Base-by-base conservation (phyloP, 1,139 yeast genomes). In the Lodderomyces pseudojiufengensis region DNA sequence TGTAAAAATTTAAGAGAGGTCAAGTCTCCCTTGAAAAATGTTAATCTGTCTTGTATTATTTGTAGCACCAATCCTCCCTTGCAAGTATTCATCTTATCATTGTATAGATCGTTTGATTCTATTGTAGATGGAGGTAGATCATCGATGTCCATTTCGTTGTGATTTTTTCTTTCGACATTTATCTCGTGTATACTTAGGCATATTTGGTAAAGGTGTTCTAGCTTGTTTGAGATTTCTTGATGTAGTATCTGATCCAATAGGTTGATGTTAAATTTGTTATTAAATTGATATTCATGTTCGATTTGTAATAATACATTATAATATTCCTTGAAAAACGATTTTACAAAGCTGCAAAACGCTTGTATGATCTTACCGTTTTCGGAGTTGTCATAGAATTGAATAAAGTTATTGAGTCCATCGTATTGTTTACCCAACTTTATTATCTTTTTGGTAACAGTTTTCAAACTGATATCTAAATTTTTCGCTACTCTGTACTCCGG, bases 401-500 rank as follows among this genome's bases (percentile, higher is more conserved):
- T 63, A 57, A 81, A 87, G 25, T 71, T 67, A 22, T 51, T 56
- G 41, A 84, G 64, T 3, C 77, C 76, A 27, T 73, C 63, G 50
- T 76, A 84, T 54, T 73, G 71, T 47, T 79, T 78, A 1, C 95
- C 95, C 34, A 69, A 63, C 34, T 65, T 73, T 10, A 79, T 71
- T 27, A 88, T 58, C 38, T 76, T 69, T 48, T 76, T 76, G 13
- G 90, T 73, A n/a, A 86, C 69, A 32, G 82, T 84, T 51, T 83
- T 84, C 44, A 87, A 66, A 26, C 90, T 77, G 1, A 85, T 70
- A 50, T 87, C 95, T 48, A 92, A 63, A 41, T 78, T 78, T 48
- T 78, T 81, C 27, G 84, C 82, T 21, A 86, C 73, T 45, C 78
- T 73, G 57, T 73, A 88, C 41, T 84, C 92, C 1, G 95, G 94